Evolutionary conservation across 805 yeast genomes (phyloP).

Genomic region (Ogataea degrootiae): DNA sequence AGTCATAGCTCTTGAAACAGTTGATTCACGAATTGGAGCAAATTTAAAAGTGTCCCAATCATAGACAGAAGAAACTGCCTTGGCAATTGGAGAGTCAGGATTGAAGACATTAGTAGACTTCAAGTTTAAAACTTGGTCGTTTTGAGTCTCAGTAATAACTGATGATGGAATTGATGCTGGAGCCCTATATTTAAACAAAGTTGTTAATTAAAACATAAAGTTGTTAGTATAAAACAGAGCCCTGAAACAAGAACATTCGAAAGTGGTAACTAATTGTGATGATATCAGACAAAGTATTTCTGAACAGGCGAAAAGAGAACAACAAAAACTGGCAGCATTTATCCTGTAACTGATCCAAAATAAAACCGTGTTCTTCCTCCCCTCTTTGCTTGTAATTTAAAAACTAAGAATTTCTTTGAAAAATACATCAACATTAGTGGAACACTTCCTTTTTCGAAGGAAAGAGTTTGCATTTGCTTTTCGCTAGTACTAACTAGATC

Average conservation of each 20-base stretch:
- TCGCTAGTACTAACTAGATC: conserved; percentile 42
- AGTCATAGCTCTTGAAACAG: conserved; percentile 80
- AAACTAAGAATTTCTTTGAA: neutral
- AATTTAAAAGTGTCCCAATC: conserved; percentile 69
- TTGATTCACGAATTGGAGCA: conserved; percentile 71
- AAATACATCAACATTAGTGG: neutral
- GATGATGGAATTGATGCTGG: conserved; percentile 14
- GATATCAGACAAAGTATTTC: neutral
- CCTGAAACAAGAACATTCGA: neutral
- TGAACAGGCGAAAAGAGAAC: neutral
- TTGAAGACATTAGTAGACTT: conserved; percentile 21
- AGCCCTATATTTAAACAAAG: conserved; percentile 15
- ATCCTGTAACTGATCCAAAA: neutral
- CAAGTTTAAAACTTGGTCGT: conserved; percentile 12
- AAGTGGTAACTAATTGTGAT: neutral
- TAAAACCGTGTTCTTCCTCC: neutral
- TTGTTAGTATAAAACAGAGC: neutral
- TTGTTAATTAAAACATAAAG: neutral
- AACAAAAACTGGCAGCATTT: neutral
- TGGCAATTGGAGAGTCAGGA: conserved; percentile 23
- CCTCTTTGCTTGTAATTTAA: neutral
- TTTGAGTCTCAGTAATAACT: conserved; percentile 7
- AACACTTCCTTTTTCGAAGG: neutral
- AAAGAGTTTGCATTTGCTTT: conserved; percentile 31
- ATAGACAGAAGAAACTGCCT: conserved; percentile 27